phyloP scores from a whole-genome alignment of 805 yeast species.

The Wickerhamomyces tratensis region DNA sequence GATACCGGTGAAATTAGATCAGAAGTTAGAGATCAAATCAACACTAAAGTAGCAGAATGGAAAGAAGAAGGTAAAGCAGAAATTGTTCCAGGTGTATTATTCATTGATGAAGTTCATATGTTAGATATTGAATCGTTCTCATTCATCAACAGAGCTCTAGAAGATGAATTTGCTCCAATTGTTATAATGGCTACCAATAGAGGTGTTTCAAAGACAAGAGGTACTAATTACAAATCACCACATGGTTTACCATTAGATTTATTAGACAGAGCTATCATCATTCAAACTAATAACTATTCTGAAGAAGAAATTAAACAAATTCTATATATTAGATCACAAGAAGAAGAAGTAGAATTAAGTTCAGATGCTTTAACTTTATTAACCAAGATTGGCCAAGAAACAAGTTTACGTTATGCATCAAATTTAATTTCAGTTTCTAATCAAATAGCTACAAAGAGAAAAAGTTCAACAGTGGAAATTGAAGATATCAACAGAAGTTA shows the following conservation, averaged over 20 bases:
- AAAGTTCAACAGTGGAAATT: conserved; percentile 60
- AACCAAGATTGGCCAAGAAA: conserved; percentile 83
- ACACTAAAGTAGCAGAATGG: conserved; percentile 96
- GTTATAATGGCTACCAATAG: conserved; percentile 98
- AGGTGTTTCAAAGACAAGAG: conserved; percentile 89
- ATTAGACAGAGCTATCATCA: conserved; percentile 87
- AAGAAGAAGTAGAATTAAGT: conserved; percentile 82
- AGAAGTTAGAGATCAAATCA: conserved; percentile 93
- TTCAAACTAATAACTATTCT: conserved; percentile 72
- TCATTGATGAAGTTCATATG: conserved; percentile 98
- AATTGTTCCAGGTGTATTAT: conserved; percentile 93
- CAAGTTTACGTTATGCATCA: conserved; percentile 86
- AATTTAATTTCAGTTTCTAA: conserved; percentile 87
- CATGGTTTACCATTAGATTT: conserved; percentile 97
- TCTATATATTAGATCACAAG: conserved; percentile 81
- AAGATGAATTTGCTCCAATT: conserved; percentile 93
- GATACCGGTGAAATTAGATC: conserved; percentile 97
- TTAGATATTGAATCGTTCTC: conserved; percentile 95
- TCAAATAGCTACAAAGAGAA: conserved; percentile 76
- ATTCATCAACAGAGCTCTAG: conserved; percentile 90
- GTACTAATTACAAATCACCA: conserved; percentile 88
- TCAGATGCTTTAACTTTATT: conserved; percentile 79
- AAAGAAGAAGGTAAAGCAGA: conserved; percentile 98
- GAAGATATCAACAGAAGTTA: conserved; percentile 84
- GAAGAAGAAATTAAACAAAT: conserved; percentile 82